phyloP scores from a whole-genome alignment of 768 basidiomycete species.

The Auriculariales sp. region DNA sequence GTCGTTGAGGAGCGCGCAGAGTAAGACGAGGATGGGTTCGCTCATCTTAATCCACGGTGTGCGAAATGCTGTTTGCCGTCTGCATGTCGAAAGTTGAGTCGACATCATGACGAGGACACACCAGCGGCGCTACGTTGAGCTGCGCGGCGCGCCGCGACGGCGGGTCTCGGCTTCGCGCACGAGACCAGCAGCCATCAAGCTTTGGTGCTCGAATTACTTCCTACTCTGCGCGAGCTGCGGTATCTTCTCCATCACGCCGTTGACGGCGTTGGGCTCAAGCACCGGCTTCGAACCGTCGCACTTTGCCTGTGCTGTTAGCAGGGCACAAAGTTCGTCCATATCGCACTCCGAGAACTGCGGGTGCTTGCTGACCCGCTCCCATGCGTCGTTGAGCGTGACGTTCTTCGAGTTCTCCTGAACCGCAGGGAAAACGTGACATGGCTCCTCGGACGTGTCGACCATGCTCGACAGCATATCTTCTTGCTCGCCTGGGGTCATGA shows the following conservation, averaged over 20 bases:
- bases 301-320: constrained; percentile 68
- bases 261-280: constrained; percentile 36
- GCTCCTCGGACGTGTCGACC: constrained; percentile 22
- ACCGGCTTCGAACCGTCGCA: constrained; percentile 80
- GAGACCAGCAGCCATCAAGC: no score
- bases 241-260: constrained; percentile 28
- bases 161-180: no score
- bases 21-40: no score
- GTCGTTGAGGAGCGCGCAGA: no score
- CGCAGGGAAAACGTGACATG: constrained; percentile 51
- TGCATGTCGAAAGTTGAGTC: no score
- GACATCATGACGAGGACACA: no score
- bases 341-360: constrained; percentile 72
- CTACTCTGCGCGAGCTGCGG: constrained; percentile 12
- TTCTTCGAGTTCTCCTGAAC: constrained; percentile 58
- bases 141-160: no score
- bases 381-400: constrained; percentile 64
- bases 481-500: no score
- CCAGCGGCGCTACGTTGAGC: no score
- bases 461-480: constrained; percentile 14
- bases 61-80: no score
- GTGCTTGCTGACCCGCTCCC: constrained; percentile 60
- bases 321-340: constrained; percentile 61
- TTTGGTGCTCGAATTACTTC: no score
- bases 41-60: no score